A percentile compares a stretch with the other conserved stretches of the same genome.
These are phyloP conservation scores for Fusarium penzigii DNA, from an alignment of 2,329 filamentous ascomycete genomes.

Conservation along the genomic window DNA sequence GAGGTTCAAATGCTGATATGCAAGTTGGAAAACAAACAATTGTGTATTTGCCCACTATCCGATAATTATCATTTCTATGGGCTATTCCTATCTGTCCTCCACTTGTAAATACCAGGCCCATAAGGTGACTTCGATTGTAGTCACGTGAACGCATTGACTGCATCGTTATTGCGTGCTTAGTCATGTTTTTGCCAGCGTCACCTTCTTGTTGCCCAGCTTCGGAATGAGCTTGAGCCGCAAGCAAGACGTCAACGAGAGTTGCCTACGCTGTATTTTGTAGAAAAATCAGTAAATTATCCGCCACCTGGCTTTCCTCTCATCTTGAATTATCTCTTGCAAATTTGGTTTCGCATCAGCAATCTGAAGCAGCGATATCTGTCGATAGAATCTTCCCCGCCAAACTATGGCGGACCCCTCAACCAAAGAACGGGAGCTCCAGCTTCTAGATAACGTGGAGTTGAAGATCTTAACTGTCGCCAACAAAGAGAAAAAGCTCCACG, in stretches of 20 bases:
- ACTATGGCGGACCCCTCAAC: slow-evolving; percentile 41
- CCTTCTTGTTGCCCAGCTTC: background rate
- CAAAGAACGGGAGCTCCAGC: slow-evolving; percentile 74
- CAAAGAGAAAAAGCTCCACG: slow-evolving; percentile 79
- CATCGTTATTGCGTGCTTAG: background rate
- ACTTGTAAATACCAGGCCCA: no score
- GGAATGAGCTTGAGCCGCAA: background rate
- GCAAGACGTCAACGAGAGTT: background rate
- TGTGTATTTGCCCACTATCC: no score
- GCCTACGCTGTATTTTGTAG: background rate
- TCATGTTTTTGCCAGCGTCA: background rate
- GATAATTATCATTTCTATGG: no score
- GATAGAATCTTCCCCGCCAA: background rate
- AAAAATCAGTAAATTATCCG: background rate
- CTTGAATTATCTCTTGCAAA: background rate
- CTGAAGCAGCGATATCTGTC: background rate
- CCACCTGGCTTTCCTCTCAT: background rate
- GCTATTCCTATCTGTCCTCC: no score
- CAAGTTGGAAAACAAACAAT: no score
- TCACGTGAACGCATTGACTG: background rate
- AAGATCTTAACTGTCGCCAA: slow-evolving; percentile 77
- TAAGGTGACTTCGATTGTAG: background rate
- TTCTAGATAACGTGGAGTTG: slow-evolving; percentile 84
- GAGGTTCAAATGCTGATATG: no score
- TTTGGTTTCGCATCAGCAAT: background rate